Evolutionary conservation across 1,284 basidiomycete genomes (phyloP).

Genomic region (Ceratobasidium sp.): DNA sequence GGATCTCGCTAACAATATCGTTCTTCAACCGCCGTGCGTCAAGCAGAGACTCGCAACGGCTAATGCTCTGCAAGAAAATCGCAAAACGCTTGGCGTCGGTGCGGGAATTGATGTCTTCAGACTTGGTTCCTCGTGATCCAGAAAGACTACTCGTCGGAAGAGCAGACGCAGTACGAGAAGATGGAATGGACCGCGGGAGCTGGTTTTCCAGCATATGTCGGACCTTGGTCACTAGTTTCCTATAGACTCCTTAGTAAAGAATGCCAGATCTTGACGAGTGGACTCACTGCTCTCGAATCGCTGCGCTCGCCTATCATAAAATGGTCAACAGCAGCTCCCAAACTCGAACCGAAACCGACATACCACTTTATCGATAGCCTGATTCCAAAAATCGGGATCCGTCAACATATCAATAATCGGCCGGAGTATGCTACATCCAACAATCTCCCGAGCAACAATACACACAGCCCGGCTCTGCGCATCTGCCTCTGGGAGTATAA

Average conservation of each 20-base stretch:
- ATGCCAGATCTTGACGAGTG: neutral
- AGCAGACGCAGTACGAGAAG: constrained; percentile 55
- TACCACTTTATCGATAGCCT: constrained; percentile 89
- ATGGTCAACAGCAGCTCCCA: neutral
- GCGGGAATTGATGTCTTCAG: constrained; percentile 78
- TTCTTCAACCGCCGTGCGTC: constrained; percentile 92
- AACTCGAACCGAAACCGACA: constrained; percentile 55
- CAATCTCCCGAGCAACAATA: constrained; percentile 84
- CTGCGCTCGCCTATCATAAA: constrained; percentile 79
- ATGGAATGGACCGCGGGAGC: constrained; percentile 51
- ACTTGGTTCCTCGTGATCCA: constrained; percentile 54
- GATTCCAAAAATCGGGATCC: constrained; percentile 98
- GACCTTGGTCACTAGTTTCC: constrained; percentile 86
- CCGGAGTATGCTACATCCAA: constrained; percentile 84
- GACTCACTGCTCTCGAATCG: constrained; percentile 88
- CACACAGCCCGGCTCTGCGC: constrained; percentile 76
- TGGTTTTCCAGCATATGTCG: constrained; percentile 86
- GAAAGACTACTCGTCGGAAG: constrained; percentile 59
- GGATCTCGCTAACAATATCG: constrained; percentile 88
- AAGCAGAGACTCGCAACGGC: constrained; percentile 81
- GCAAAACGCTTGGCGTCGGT: constrained; percentile 88
- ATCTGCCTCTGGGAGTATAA: constrained; percentile 83
- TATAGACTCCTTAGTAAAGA: constrained; percentile 54
- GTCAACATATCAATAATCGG: constrained; percentile 92
- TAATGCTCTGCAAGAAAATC: constrained; percentile 88